Percentiles rank a stretch among this genome's conserved stretches.
Conservation (phyloP, 257 asterid genomes). For the Perilla frutescens region DNA sequence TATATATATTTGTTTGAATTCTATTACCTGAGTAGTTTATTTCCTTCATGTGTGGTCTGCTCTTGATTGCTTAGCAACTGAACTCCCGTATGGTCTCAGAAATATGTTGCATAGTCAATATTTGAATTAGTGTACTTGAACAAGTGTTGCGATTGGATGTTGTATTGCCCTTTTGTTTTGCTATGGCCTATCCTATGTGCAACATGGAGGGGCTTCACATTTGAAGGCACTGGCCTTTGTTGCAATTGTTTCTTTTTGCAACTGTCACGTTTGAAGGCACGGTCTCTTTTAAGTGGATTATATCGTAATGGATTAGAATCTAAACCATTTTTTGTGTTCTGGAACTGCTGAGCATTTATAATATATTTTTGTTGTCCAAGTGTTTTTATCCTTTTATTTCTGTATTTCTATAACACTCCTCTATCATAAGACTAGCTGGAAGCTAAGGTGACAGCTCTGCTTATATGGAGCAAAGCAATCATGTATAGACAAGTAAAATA, state of each 20-base stretch:
- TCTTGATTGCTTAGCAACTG: conserved; percentile 20
- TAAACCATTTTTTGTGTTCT: not conserved
- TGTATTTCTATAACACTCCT: conserved; percentile 2
- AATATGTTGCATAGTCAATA: not conserved
- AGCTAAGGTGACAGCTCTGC: conserved; percentile 26
- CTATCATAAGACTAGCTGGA: conserved; percentile 2
- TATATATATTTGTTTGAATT: conserved; percentile 8
- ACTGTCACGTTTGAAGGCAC: too few species aligned
- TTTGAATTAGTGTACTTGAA: not conserved
- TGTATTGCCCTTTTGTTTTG: not conserved
- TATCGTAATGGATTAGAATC: not conserved
- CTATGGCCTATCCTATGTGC: not conserved
- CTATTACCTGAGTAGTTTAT: not conserved
- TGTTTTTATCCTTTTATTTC: not conserved
- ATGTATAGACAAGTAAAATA: not conserved
- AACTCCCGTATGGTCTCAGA: conserved; percentile 5
- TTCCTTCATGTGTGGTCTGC: conserved; percentile 9
- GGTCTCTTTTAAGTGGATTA: not conserved
- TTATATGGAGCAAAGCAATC: conserved; percentile 10
- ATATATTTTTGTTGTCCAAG: not conserved
- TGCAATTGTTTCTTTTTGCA: not conserved
- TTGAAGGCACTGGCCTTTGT: conserved; percentile 15
- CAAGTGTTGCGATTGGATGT: not conserved
- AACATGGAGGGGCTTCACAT: not conserved
- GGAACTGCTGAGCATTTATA: not conserved